Conservation (phyloP, 73 alveolate species). For the Tetrahymena thermophila region DNA sequence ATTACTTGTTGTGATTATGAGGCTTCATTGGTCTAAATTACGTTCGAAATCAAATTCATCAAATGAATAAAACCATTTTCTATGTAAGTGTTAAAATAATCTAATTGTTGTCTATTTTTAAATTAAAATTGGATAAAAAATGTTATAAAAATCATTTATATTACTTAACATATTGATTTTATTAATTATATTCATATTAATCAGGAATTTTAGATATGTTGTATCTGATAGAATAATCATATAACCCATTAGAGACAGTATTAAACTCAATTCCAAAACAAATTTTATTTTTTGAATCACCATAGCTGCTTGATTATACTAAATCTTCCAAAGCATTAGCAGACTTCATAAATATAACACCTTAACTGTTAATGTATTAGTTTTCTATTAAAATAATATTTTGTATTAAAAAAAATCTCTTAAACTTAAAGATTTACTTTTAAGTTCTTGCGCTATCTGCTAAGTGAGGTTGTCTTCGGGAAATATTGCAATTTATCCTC, state of each 20-base stretch:
- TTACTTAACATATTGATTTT: neutral
- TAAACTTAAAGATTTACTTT: neutral
- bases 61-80: constrained; percentile 11
- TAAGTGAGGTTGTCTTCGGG: neutral
- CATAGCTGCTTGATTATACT: neutral
- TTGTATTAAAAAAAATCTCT: neutral
- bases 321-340: neutral
- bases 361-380: neutral
- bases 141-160: neutral
- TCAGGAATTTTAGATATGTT: neutral
- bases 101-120: neutral
- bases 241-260: neutral
- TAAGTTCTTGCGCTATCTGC: neutral
- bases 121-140: neutral
- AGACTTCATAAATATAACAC: neutral
- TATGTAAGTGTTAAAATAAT: neutral
- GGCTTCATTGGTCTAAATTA: neutral
- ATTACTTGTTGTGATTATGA: neutral
- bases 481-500: neutral
- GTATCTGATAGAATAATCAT: neutral
- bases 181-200: neutral
- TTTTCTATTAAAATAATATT: neutral
- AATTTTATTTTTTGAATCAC: neutral
- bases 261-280: neutral
- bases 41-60: constrained; percentile 9